Evolutionary conservation across 1,284 basidiomycete species (phyloP), one percentile per base, ranked within the genome.

Genomic region (Austropuccinia psidii): DNA sequence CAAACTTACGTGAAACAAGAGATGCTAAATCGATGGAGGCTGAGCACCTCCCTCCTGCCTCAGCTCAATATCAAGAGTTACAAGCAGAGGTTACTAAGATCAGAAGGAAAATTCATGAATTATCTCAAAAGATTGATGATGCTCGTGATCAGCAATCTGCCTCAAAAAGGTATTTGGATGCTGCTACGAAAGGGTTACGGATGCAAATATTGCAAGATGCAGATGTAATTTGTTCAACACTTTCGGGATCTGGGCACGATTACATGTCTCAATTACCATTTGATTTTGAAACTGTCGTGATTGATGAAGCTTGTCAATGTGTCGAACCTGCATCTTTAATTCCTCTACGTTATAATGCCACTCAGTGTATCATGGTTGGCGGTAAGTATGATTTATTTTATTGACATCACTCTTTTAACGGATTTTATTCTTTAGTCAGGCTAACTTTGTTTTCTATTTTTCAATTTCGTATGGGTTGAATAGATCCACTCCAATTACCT

Each of bases 261-360:
- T 86, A 86, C 68, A 84, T 99, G 61, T 87, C 90, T 73, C 84
- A 87, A 17, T 77, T 82, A 2, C 77, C 80, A 5, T 87, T 92
- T 77, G 90, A 93, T 68, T 98, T 98, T 79, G 93, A 97, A 78
- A 92, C 96, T 80, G 87, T 98, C 76, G 89, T 99, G 79, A 96
- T 98, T 76, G 96, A 99, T 79, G 96, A 99, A 81, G 96, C 96
- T 0, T 95, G 95, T 0, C 96, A 99, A 81, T 90, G 94, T 4
- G 90, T 98, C 58, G 96, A 99, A 81, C 84, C 98, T 73, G 94
- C 91, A 78, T 92, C 93, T n/a, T 82, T 99, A 74, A 98, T 99
- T 76, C 96, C 96, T 45, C 84, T 99, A 73, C 94, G 91, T 79
- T 98, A 94, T 81, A 86, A 86, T 41, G 90, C 88, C 78, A 85